These are phyloP conservation scores for Collybiopsis confluens DNA, from an alignment of 768 basidiomycete species.

Conservation along the genomic window DNA sequence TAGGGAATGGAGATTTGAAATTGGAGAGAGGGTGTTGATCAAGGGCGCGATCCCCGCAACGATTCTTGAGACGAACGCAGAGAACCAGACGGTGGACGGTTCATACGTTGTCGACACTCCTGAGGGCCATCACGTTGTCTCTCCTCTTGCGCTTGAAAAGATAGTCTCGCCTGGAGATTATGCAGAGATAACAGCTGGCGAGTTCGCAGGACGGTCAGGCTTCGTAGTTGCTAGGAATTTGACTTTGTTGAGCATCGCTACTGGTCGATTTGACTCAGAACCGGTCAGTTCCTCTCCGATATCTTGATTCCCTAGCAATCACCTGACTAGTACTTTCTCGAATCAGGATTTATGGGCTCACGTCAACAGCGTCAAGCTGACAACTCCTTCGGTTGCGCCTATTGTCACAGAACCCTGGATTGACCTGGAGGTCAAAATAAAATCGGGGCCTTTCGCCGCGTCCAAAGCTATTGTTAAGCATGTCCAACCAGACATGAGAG, in stretches of 20 bases:
- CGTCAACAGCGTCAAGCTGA: neutral
- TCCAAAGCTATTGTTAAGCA: too few species aligned
- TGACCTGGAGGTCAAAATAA: too few species aligned
- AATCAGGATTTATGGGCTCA: neutral
- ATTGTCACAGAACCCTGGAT: neutral
- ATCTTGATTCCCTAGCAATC: neutral
- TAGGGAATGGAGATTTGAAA: neutral
- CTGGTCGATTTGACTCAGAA: neutral
- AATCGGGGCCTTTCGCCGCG: too few species aligned
- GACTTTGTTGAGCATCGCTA: neutral
- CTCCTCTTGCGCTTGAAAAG: neutral
- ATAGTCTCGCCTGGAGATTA: neutral
- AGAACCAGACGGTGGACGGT: neutral
- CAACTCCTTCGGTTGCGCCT: neutral
- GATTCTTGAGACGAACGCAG: neutral
- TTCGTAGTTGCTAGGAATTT: neutral
- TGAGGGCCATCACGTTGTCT: neutral
- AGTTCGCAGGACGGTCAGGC: neutral
- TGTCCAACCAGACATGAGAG: too few species aligned
- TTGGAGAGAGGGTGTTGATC: neutral
- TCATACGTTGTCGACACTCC: neutral
- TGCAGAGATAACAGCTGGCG: neutral
- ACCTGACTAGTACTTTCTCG: neutral
- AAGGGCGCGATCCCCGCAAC: neutral
- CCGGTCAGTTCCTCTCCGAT: neutral